Base-by-base conservation (phyloP, 2,329 filamentous ascomycete genomes). In the Juglanconis sp. region DNA sequence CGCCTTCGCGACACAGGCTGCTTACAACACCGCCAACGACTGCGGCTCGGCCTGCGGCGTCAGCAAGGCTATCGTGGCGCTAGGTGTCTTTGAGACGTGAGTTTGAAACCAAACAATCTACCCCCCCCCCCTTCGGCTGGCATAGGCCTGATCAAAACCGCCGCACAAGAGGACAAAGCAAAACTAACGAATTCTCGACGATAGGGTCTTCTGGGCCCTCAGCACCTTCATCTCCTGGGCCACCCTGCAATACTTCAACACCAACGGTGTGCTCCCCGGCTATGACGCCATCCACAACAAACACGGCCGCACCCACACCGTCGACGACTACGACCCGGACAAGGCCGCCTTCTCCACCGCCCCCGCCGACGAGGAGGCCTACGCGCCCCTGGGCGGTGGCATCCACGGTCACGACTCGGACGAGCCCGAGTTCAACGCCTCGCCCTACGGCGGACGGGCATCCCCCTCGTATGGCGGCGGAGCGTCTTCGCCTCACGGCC, bases 291-390 rank as follows among this genome's bases (percentile, higher is more conserved):
- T 77, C 54, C 55, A 57, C 47, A 11, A 30, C 17, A 48, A 48
- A 10, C 55, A 49, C 48, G 42, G 54, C 48, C 61, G 61, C 47
- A 70, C 70, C 62, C 69, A 69, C 62, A 73, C 71, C 65, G 66
- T 62, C 61, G 73, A 77, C 66, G 82, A 84, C 74, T 87, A 87
- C 66, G 86, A 88, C 70, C 86, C 86, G 0, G 86, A 89, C 72
- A 88, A 88, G 76, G 85, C 86, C 34, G 86, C 86, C 62, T 89
- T 89, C 74, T 87, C 84, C 59, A 87, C 86, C 72, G 84, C 83
- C 13, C 84, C 84, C n/a, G 82, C 86, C 68, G 85, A 86, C 66
- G 86, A 88, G 65, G 86, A 88, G 68, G 81, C 83, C 48, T 88
- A 88, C 68, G 83, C 85, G 54, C 83, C 83, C 13, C 55, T 57